Conservation (phyloP, 805 yeast genomes). For the Martiniozyma abietophila region DNA sequence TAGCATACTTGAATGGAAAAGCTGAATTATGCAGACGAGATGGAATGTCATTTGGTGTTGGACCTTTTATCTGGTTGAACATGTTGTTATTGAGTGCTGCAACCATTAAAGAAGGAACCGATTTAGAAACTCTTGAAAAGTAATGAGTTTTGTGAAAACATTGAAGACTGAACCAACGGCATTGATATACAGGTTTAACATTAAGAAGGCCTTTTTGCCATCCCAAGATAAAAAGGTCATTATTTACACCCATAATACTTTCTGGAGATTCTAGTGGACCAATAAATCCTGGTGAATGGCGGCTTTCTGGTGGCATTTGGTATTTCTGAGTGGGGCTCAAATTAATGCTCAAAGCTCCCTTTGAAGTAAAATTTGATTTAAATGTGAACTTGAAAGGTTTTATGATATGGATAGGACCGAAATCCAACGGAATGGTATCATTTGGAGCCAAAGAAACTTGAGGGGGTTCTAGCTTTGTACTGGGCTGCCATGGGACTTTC, state of each 20-base stretch:
- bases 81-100: conserved; percentile 32
- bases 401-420: too few relatives aligned
- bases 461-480: too few relatives aligned
- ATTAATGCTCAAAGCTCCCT: too few relatives aligned
- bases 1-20: conserved; percentile 20
- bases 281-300: too few relatives aligned
- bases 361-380: too few relatives aligned
- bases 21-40: conserved; percentile 7
- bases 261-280: too few relatives aligned
- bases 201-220: conserved; percentile 5
- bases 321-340: conserved; percentile 13
- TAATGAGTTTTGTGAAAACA: conserved; percentile 19
- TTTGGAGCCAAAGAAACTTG: too few relatives aligned
- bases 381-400: too few relatives aligned
- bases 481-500: too few relatives aligned
- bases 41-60: conserved; percentile 5
- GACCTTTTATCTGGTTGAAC: conserved; percentile 13
- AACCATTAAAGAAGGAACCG: conserved; percentile 23
- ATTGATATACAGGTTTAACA: conserved; percentile 11
- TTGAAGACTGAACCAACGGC: conserved; percentile 17
- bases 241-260: conserved; percentile 19
- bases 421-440: too few relatives aligned
- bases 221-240: conserved; percentile 14
- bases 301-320: conserved; percentile 11
- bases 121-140: conserved; percentile 23